phyloP scores from a whole-genome alignment of 192 early-diverging fungal species.

The Backusella morwellensis region DNA sequence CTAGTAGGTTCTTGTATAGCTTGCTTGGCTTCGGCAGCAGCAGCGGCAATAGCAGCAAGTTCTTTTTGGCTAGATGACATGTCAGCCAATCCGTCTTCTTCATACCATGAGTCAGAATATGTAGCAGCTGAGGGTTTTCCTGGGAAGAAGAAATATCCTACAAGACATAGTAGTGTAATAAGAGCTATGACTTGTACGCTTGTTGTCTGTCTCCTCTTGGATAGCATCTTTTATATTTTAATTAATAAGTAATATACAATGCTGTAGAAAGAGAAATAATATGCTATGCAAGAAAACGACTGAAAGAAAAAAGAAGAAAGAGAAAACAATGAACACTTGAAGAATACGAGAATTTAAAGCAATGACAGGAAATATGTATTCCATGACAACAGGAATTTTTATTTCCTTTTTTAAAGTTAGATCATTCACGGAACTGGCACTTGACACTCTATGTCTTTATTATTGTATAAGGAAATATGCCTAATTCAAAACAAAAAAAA shows the following conservation, averaged over 20 bases:
- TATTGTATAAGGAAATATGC: background rate
- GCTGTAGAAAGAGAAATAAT: background rate
- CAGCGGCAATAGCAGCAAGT: background rate
- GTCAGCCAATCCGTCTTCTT: background rate
- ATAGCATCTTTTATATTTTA: conserved; percentile 13
- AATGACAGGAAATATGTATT: conserved; percentile 3
- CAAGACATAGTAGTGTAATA: background rate
- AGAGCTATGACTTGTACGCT: conserved; percentile 7
- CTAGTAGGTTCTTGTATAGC: background rate
- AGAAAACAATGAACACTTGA: background rate
- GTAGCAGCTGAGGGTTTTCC: background rate
- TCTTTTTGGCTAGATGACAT: background rate
- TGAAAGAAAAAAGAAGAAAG: background rate
- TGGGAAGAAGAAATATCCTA: background rate
- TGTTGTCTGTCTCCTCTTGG: conserved; percentile 20
- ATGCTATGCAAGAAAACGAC: background rate
- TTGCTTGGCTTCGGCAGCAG: conserved; percentile 4
- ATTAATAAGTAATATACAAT: background rate
- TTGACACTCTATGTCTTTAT: background rate
- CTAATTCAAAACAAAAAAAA: background rate
- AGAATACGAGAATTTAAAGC: background rate
- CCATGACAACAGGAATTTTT: background rate
- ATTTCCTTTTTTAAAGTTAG: background rate
- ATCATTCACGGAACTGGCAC: background rate
- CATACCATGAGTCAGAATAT: background rate